Percentiles rank a stretch among this genome's conserved stretches.
Evolutionary conservation across 2,329 filamentous ascomycete species (phyloP).

Genomic region (Colletotrichum shisoi): DNA sequence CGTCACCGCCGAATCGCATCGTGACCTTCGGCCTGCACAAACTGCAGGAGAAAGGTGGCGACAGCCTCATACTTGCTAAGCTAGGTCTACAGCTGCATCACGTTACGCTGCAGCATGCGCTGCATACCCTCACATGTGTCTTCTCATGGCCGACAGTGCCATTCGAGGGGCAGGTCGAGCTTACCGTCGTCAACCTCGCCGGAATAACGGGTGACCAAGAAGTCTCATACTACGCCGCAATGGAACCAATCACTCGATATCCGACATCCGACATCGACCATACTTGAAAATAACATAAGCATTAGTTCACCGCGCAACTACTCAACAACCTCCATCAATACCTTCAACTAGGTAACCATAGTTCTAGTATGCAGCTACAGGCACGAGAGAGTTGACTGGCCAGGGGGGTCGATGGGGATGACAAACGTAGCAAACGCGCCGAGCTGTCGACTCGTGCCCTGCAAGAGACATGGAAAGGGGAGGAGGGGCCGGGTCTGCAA

Average conservation of each 20-base stretch:
- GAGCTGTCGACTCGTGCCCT: conserved; percentile 17
- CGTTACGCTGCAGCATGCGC: conserved; percentile 25
- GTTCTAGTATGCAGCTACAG: not conserved
- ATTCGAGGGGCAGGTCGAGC: not conserved
- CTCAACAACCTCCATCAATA: not conserved
- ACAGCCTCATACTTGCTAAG: conserved; percentile 12
- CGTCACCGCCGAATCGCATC: conserved; percentile 11
- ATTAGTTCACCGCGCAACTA: no score
- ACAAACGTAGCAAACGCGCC: conserved; percentile 22
- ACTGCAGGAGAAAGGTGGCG: conserved; percentile 6
- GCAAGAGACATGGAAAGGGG: conserved; percentile 13
- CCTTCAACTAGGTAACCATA: not conserved
- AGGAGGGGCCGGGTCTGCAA: conserved; percentile 22
- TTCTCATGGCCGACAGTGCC: not conserved
- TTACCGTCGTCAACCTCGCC: not conserved
- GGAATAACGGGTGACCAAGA: conserved; percentile 4
- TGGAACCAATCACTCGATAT: no score
- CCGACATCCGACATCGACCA: not conserved
- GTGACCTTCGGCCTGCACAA: conserved; percentile 9
- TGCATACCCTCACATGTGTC: conserved; percentile 1
- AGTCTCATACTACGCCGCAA: not conserved
- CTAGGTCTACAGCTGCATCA: conserved; percentile 24
- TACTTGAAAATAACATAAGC: not conserved
- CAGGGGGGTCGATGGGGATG: conserved; percentile 10
- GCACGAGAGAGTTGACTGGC: not conserved